Base-by-base conservation (phyloP, 495 filamentous ascomycete genomes). In the Annulohypoxylon bovei region DNA sequence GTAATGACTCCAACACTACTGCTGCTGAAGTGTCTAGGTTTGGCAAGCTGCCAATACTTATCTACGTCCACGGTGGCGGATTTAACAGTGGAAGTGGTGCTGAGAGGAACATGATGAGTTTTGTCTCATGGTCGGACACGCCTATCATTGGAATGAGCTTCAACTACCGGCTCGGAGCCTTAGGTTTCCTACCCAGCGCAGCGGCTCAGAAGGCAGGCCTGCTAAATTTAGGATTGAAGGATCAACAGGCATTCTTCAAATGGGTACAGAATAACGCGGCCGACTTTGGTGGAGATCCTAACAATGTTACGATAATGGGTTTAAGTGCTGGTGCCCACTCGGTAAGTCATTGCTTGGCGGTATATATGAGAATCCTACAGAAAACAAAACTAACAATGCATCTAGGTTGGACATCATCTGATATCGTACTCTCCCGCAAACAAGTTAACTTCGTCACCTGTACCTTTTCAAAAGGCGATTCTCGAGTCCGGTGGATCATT, bases 311-410 rank as follows among this genome's bases (percentile, higher is more conserved):
- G 0, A 76, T 92, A 35, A 85, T 89, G 73, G 90, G 90, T 6
- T 80, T 87, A 53, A 90, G 88, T 67, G 90, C 90, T 33, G 91
- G 90, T 25, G 86, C 88, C 30, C 89, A 91, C 75, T 90, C 88
- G 46, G 85, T 85, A 68, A 83, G 77, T 67, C 2, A 2, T 46
- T 40, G 16, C 9, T 11, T 3, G 30, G 35, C 23, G 33, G n/a
- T n/a, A 35, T 11, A 3, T 42, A 65, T 12, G 3, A 23, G 18
- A 49, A 25, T 16, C 20, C 8, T n/a, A 9, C 42, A 44, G 55
- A 44, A 33, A 14, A 6, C 11, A 37, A 65, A 35, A 62, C 66
- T 55, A 69, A 64, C n/a, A 20, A 62, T 14, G 3, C 42, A 8
- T 44, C 18, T 58, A 90, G 87, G 84, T 90, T 67, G 88, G 88